Evolutionary conservation across 2,329 filamentous ascomycete genomes (phyloP), one percentile per base, ranked within the genome.

Genomic region (Pseudogymnoascus sp.): DNA sequence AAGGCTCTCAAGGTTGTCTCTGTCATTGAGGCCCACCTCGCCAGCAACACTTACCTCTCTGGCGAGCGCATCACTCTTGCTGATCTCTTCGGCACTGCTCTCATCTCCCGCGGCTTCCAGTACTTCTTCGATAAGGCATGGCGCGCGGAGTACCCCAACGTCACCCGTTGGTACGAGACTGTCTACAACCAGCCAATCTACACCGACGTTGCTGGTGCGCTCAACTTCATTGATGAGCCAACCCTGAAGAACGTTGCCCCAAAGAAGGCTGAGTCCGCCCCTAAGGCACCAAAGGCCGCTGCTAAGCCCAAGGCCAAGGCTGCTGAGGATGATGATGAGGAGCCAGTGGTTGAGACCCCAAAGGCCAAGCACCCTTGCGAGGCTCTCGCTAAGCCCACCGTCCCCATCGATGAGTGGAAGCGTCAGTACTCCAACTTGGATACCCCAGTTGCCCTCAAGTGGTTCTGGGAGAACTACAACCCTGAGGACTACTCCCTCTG

Each of bases 301-400:
- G 72, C 76, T 58, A 76, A 77, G 66, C 72, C 76, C 59, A 75
- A 76, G 71, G 67, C 71, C 43, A 72, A 76, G 62, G 77, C 78
- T 41, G 78, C 79, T 63, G 85, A 87, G 61, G 85, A 87, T 61
- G 82, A 85, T 63, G 84, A 86, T 62, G 82, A 85, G 65, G 81
- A 83, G 66, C 80, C 80, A 58, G 72, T 76, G 63, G 73, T 74
- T 59, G 77, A 81, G 62, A 83, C 85, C 65, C 90, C 91, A 73
- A 97, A 97, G 87, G 78, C 92, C 75, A 99, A 97, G 89, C 94
- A 99, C 83, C 92, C 94, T 70, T 83, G 96, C 67, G 93, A 96
- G 77, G 76, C 84, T 68, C 89, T 97, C 61, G 85, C 87, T 72
- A 88, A 87, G 75, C 80, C 94, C 64, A 86, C 87, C 62, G 84